Evolutionary conservation across 1,284 basidiomycete species (phyloP).

Genomic region (Boletellus deceptivus): DNA sequence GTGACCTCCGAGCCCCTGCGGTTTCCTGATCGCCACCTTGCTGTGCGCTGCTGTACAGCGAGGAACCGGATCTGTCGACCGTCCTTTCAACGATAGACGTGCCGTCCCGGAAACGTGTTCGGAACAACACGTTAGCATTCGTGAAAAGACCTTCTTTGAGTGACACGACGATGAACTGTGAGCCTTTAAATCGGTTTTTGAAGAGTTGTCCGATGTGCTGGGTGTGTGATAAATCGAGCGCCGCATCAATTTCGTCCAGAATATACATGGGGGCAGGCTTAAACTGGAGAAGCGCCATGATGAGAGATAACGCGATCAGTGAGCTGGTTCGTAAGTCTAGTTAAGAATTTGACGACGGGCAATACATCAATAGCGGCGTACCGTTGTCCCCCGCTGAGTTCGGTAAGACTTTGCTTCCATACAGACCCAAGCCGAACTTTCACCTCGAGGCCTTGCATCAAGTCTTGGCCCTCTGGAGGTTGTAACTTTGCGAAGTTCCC

Average conservation of each 20-base stretch:
- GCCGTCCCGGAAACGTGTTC: conserved; percentile 88
- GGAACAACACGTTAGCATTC: conserved; percentile 96
- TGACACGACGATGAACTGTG: conserved; percentile 97
- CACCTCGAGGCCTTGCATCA: conserved; percentile 95
- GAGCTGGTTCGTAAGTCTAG: conserved; percentile 54
- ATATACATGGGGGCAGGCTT: conserved; percentile 99
- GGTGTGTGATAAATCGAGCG: conserved; percentile 93
- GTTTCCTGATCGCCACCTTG: conserved; percentile 21
- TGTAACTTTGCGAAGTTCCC: conserved; percentile 97
- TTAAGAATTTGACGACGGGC: not conserved
- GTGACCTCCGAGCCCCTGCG: conserved; percentile 23
- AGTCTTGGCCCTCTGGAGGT: conserved; percentile 89
- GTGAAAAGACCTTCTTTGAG: conserved; percentile 97
- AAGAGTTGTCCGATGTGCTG: conserved; percentile 97
- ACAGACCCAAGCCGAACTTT: conserved; percentile 93
- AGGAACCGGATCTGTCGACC: conserved; percentile 53
- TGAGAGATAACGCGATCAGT: conserved; percentile 93
- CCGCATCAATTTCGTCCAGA: conserved; percentile 97
- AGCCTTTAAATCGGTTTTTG: conserved; percentile 95
- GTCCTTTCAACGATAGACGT: conserved; percentile 88
- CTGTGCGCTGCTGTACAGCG: conserved; percentile 34
- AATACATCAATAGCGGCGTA: conserved; percentile 36
- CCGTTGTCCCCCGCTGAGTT: conserved; percentile 97
- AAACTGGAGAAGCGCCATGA: conserved; percentile 98
- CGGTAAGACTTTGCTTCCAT: conserved; percentile 97